Evolutionary conservation across 257 asterid species (phyloP).

Genomic region (Euphrasia confusa): DNA sequence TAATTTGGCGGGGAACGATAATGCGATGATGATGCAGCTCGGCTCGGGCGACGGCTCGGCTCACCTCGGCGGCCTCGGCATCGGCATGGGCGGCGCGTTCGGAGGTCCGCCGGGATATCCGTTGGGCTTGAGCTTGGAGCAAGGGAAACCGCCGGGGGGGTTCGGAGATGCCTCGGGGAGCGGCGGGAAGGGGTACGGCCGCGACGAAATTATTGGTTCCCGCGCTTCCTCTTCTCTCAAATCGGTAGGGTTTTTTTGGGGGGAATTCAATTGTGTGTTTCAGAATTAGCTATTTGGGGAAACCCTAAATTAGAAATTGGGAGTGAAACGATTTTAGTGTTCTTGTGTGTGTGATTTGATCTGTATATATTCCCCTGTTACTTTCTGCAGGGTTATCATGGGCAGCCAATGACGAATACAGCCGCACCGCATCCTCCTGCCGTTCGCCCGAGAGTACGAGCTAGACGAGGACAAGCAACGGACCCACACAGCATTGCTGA

Average conservation of each 20-base stretch:
- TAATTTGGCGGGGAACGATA: conserved; percentile 50
- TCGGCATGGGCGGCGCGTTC: conserved; percentile 37
- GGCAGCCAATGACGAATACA: conserved; percentile 57
- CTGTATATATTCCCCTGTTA: not conserved
- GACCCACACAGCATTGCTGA: conserved; percentile 99
- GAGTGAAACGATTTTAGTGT: not conserved
- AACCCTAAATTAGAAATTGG: too few relatives aligned
- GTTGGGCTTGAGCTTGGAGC: conserved; percentile 87
- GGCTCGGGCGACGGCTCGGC: conserved; percentile 58
- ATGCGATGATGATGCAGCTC: conserved; percentile 57
- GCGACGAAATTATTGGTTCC: conserved; percentile 52
- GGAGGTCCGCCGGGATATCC: conserved; percentile 64
- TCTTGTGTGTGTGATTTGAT: not conserved
- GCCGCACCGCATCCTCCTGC: conserved; percentile 71
- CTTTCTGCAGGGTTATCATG: conserved; percentile 66
- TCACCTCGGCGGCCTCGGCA: conserved; percentile 52
- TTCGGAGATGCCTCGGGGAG: conserved; percentile 54
- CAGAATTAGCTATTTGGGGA: too few relatives aligned
- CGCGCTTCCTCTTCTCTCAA: conserved; percentile 57
- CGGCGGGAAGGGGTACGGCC: conserved; percentile 61
- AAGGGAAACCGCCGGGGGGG: conserved; percentile 49
- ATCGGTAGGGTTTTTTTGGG: conserved; percentile 34
- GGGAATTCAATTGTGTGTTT: too few relatives aligned
- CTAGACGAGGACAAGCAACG: conserved; percentile 99
- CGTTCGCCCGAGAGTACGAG: conserved; percentile 92